A percentile compares a stretch with the other conserved stretches of the same genome.
Evolutionary conservation across 371 early-diverging fungal species (phyloP).

Genomic region (Pancytospora philotis): DNA sequence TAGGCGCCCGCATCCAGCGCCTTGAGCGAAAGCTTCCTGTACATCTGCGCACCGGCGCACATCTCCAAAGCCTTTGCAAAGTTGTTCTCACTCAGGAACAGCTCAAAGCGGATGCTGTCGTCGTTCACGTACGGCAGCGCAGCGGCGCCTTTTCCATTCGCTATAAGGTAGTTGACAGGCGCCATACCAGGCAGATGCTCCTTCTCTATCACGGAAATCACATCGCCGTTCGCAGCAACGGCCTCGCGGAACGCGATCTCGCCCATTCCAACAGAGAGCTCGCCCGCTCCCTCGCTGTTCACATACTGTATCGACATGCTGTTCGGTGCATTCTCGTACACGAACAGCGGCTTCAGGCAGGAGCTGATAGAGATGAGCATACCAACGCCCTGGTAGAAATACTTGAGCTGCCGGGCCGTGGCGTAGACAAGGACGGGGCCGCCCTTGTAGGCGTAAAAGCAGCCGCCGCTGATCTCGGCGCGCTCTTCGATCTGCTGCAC

Average conservation of each 20-base stretch:
- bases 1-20: constrained; percentile 26
- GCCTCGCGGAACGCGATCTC: constrained; percentile 92
- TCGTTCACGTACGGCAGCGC: constrained; percentile 93
- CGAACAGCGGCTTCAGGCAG: constrained; percentile 68
- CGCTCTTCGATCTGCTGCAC: constrained; percentile 77
- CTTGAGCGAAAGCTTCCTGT: constrained; percentile 25
- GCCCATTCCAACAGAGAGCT: constrained; percentile 77
- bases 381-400: constrained; percentile 80
- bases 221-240: constrained; percentile 75
- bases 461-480: constrained; percentile 83
- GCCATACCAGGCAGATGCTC: constrained; percentile 87
- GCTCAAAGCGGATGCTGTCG: constrained; percentile 76
- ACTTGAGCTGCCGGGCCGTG: constrained; percentile 92
- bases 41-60: constrained; percentile 20
- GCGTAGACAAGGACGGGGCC: constrained; percentile 80
- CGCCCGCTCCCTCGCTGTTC: constrained; percentile 64
- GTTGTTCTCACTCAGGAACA: constrained; percentile 57
- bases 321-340: constrained; percentile 68
- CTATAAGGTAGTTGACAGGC: constrained; percentile 87
- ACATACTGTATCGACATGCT: constrained; percentile 63
- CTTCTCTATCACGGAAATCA: constrained; percentile 77
- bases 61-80: constrained; percentile 42
- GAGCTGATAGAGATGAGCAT: constrained; percentile 84
- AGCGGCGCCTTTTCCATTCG: constrained; percentile 88
- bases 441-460: constrained; percentile 64